Conservation (phyloP, 306 rosid genomes). For the Coriaria nepalensis region DNA sequence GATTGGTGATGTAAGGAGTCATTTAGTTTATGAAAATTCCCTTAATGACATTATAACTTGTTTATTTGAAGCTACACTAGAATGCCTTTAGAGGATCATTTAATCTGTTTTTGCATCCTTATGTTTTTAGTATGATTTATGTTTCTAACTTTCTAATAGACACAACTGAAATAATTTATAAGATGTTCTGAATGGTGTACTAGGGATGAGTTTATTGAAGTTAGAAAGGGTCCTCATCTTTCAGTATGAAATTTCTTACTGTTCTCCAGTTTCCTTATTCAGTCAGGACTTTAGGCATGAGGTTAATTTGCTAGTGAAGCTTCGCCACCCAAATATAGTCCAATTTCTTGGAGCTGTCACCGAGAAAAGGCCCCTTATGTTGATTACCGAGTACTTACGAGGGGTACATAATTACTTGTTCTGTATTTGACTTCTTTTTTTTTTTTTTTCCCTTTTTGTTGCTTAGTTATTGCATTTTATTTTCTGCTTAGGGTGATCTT, state of each 20-base stretch:
- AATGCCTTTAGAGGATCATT: background rate
- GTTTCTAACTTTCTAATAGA: too few relatives aligned
- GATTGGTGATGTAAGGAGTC: slow-evolving; percentile 78
- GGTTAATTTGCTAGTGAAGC: slow-evolving; percentile 91
- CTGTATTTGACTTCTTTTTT: slow-evolving; percentile 1
- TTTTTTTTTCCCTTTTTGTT: background rate
- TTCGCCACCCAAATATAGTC: slow-evolving; percentile 95
- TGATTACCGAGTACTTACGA: slow-evolving; percentile 84
- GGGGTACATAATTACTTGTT: slow-evolving; percentile 42
- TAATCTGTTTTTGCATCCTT: too few relatives aligned
- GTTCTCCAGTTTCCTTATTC: slow-evolving; percentile 22
- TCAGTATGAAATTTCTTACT: background rate
- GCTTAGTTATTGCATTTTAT: slow-evolving; percentile 12
- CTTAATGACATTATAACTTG: background rate
- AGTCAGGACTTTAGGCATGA: slow-evolving; percentile 98
- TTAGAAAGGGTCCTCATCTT: too few relatives aligned
- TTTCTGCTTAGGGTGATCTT: slow-evolving; percentile 69
- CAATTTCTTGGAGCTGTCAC: slow-evolving; percentile 99
- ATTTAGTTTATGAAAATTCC: slow-evolving; percentile 11
- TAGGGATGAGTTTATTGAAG: too few relatives aligned
- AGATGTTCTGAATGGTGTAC: too few relatives aligned
- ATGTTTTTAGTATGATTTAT: too few relatives aligned
- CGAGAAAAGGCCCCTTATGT: slow-evolving; percentile 85
- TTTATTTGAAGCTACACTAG: background rate
- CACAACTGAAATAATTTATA: too few relatives aligned